Evolutionary conservation across 129 eudicot species (phyloP).

Genomic region (Escallonia herrerae): DNA sequence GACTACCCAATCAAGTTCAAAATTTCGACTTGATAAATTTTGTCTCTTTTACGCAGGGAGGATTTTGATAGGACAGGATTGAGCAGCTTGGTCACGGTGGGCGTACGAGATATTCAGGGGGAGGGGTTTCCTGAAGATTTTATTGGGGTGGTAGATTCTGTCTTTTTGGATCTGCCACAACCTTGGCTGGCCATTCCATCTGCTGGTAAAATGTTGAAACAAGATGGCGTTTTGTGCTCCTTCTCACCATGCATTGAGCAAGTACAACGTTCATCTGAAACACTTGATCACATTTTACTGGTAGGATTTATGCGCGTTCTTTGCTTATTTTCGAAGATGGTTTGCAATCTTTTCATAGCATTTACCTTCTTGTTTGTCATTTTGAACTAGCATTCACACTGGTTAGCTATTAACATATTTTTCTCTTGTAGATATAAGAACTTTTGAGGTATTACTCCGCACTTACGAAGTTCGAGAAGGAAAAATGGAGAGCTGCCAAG

Average conservation of each 20-base stretch:
- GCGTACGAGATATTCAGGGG: conserved; percentile 92
- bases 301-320: conserved; percentile 21
- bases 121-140: conserved; percentile 85
- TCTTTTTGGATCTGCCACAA: conserved; percentile 87
- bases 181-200: conserved; percentile 97
- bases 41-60: conserved; percentile 34
- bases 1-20: too few relatives aligned
- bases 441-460: conserved; percentile 78
- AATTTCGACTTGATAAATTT: too few relatives aligned
- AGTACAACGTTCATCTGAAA: conserved; percentile 91
- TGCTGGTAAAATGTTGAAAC: conserved; percentile 77
- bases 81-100: conserved; percentile 69
- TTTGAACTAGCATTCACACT: not conserved
- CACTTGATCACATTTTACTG: conserved; percentile 62
- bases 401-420: not conserved
- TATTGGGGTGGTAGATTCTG: conserved; percentile 66
- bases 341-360: not conserved
- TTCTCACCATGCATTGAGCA: conserved; percentile 99
- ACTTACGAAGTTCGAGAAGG: conserved; percentile 76
- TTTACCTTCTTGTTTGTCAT: not conserved
- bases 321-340: not conserved
- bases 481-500: conserved; percentile 35
- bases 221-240: conserved; percentile 83
- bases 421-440: conserved; percentile 70
- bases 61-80: conserved; percentile 78